Conservation (phyloP, 129 eudicot species). For the Artemisia argyi region DNA sequence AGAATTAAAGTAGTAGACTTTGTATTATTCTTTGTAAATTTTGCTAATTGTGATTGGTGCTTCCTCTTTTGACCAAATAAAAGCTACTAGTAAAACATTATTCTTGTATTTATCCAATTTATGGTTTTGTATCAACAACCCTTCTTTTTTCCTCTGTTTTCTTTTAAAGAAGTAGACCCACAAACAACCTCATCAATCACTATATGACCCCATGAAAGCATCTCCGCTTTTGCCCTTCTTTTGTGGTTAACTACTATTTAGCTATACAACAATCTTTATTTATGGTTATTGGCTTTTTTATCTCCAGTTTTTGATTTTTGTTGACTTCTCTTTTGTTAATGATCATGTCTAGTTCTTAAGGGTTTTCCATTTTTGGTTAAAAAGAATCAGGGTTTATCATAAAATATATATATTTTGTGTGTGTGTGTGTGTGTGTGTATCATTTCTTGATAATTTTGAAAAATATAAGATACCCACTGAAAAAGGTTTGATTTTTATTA, state of each 20-base stretch:
- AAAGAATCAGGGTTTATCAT: conserved; percentile 5
- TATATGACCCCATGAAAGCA: conserved; percentile 21
- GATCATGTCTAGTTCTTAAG: background rate
- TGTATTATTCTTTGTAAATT: background rate
- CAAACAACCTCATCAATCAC: background rate
- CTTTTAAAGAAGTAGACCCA: conserved; percentile 18
- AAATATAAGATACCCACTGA: conserved; percentile 13
- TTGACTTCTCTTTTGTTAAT: background rate
- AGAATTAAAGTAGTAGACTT: too few relatives aligned
- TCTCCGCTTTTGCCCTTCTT: conserved; percentile 20
- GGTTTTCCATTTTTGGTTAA: background rate
- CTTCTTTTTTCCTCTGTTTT: conserved; percentile 2
- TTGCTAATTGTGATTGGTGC: background rate
- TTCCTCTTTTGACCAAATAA: conserved; percentile 16
- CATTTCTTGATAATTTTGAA: conserved; percentile 26
- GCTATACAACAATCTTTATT: conserved; percentile 3
- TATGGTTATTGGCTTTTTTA: conserved; percentile 28
- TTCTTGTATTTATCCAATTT: background rate
- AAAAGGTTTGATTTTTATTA: background rate
- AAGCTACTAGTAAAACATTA: too few relatives aligned
- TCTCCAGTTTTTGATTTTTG: background rate
- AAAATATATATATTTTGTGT: background rate
- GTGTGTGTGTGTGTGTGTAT: background rate
- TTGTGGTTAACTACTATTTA: conserved; percentile 8
- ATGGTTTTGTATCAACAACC: conserved; percentile 6